Evolutionary conservation across 2,329 filamentous ascomycete species (phyloP).

Genomic region (Rhytidhysteron rufulum): DNA sequence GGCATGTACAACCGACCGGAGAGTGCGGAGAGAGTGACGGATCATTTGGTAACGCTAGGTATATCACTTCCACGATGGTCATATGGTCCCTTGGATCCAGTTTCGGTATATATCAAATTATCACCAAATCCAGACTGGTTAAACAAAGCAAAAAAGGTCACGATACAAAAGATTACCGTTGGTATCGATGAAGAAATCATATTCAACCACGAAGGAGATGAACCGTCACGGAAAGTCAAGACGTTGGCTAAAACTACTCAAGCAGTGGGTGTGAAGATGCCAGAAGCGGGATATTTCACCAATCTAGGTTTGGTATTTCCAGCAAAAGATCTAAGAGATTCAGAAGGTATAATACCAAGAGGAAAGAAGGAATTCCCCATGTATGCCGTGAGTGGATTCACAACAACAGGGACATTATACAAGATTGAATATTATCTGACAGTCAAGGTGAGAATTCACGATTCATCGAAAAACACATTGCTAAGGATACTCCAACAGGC

Average conservation of each 20-base stretch:
- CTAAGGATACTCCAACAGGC: slow-evolving; percentile 55
- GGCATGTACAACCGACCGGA: slow-evolving; percentile 99
- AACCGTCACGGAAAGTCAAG: slow-evolving; percentile 86
- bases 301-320: slow-evolving; percentile 91
- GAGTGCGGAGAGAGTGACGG: slow-evolving; percentile 76
- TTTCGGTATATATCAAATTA: slow-evolving; percentile 92
- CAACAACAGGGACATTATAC: slow-evolving; percentile 88
- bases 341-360: slow-evolving; percentile 80
- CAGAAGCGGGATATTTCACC: slow-evolving; percentile 87
- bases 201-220: slow-evolving; percentile 97
- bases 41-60: slow-evolving; percentile 86
- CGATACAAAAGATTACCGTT: slow-evolving; percentile 90
- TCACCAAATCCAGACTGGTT: slow-evolving; percentile 90
- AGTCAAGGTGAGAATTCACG: slow-evolving; percentile 66
- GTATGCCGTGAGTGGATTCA: slow-evolving; percentile 86
- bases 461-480: neutral
- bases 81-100: slow-evolving; percentile 90
- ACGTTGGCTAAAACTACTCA: slow-evolving; percentile 81
- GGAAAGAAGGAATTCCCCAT: slow-evolving; percentile 84
- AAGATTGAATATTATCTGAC: slow-evolving; percentile 97
- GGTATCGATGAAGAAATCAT: slow-evolving; percentile 96
- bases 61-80: slow-evolving; percentile 95
- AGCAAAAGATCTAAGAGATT: slow-evolving; percentile 79
- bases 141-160: slow-evolving; percentile 84
- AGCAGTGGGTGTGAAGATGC: slow-evolving; percentile 75